Evolutionary conservation across 1,139 yeast species (phyloP), one percentile per base, ranked within the genome.

Genomic region (Ogataea hybrid): DNA sequence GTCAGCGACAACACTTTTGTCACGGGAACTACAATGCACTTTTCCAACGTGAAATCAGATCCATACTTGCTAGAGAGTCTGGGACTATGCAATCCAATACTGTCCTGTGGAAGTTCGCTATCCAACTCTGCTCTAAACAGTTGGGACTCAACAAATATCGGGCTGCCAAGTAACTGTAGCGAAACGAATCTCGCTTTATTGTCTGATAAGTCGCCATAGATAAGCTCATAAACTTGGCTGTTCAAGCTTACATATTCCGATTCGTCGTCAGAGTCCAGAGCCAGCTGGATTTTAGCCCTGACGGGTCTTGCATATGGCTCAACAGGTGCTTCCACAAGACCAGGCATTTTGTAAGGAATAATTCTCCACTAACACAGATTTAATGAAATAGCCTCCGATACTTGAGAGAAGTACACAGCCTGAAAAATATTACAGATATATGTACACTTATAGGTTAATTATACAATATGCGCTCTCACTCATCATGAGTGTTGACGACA

Each of bases 111-210:
- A 27, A 46, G 47, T 16, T 57, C 55, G 34, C 62, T 59, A 12
- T 72, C 63, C 9, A 62, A 44, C 10, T 62, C 54, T n/a, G 75
- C 58, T 38, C 66, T 68, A 49, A 62, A 70, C 12, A 75, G 53
- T 42, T 62, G 63, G 52, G 60, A 68, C 8, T 59, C 58, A 11
- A 56, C 54, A 44, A 74, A 71, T 44, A 60, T 59, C 41, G 68
- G 71, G 0, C 79, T 76, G 1, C 80, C 81, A 25, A 73, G 48
- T 22, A 73, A 58, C 51, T 69, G 41, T 4, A 57, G 3, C 1
- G 58, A 41, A 2, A 53, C 43, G 28, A 17, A 49, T 17, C 44
- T 51, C 3, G 35, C 35, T 6, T 25, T 25, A 7, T 43, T 42
- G 8, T 34, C 28, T 10, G 23, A 15, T 6, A n/a, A n/a, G 21